Percentiles rank a stretch among this genome's conserved stretches.
Conservation (phyloP, 495 filamentous ascomycete species). For the Trichoderma gamsii region DNA sequence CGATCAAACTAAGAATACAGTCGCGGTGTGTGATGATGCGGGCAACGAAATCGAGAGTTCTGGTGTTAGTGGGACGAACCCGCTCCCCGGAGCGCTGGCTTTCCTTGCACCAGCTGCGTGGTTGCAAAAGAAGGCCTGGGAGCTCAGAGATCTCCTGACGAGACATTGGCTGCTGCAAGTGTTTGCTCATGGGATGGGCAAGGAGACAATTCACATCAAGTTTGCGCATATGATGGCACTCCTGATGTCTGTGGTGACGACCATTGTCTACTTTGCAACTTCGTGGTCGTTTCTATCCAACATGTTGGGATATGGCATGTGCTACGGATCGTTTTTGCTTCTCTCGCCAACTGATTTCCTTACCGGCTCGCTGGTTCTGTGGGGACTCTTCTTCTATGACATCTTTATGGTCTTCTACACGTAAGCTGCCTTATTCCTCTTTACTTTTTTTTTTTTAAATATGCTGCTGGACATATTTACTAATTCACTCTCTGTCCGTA, state of each 20-base stretch:
- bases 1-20: conserved; percentile 20
- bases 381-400: conserved; percentile 84
- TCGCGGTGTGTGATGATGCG: conserved; percentile 16
- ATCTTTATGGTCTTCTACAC: conserved; percentile 98
- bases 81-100: conserved; percentile 40
- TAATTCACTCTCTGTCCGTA: no score
- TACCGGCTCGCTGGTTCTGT: conserved; percentile 72
- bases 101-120: conserved; percentile 23
- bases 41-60: conserved; percentile 21
- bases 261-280: conserved; percentile 64
- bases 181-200: conserved; percentile 32
- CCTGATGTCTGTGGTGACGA: conserved; percentile 50
- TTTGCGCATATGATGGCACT: conserved; percentile 49
- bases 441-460: not conserved
- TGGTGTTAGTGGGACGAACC: conserved; percentile 29
- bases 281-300: conserved; percentile 74
- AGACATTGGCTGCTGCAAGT: conserved; percentile 44
- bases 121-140: conserved; percentile 33
- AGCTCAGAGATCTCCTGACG: conserved; percentile 36
- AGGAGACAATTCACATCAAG: conserved; percentile 31
- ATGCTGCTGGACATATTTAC: conserved; percentile 19
- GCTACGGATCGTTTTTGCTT: conserved; percentile 71
- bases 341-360: conserved; percentile 87
- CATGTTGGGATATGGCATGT: conserved; percentile 77
- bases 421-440: conserved; percentile 31